Evolutionary conservation across 2,329 filamentous ascomycete species (phyloP).

Genomic region (Diaporthe vaccinii): DNA sequence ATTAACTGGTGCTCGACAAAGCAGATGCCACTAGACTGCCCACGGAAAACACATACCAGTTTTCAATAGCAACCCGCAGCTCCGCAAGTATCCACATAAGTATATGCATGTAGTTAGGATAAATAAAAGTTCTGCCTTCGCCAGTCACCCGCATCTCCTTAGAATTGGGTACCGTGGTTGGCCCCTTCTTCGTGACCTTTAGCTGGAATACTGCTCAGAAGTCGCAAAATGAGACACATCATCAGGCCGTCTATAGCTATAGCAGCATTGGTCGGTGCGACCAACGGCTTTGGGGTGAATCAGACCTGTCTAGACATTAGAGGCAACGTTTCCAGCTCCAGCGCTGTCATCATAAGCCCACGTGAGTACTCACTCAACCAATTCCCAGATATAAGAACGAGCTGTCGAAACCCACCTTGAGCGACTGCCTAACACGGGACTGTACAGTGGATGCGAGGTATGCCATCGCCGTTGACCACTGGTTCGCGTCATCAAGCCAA

Average conservation of each 20-base stretch:
- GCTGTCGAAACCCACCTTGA: rapidly evolving
- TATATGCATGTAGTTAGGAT: not conserved
- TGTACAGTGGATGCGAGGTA: slow-evolving; percentile 35
- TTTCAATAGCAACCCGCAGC: not conserved
- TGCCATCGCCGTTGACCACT: slow-evolving; percentile 43
- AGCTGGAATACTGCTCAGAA: not conserved
- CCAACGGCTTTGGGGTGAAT: not conserved
- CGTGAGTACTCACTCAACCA: not conserved
- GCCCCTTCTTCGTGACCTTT: not conserved
- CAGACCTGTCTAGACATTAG: slow-evolving; percentile 21
- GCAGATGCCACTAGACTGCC: not conserved
- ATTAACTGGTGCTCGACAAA: not conserved
- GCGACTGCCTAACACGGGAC: no score
- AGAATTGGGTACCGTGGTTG: not conserved
- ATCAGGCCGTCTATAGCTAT: not conserved
- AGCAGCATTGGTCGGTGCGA: not conserved
- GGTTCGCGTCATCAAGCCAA: slow-evolving; percentile 47
- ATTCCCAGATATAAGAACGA: not conserved
- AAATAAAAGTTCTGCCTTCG: not conserved
- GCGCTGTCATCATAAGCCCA: not conserved
- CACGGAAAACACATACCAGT: not conserved
- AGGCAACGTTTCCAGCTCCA: slow-evolving; percentile 23
- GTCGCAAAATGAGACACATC: not conserved
- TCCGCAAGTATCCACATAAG: not conserved
- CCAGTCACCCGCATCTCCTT: not conserved